A percentile compares a stretch with the other conserved stretches of the same genome.
Evolutionary conservation across 2,329 filamentous ascomycete genomes (phyloP).

Genomic region (Eutypella sp.): DNA sequence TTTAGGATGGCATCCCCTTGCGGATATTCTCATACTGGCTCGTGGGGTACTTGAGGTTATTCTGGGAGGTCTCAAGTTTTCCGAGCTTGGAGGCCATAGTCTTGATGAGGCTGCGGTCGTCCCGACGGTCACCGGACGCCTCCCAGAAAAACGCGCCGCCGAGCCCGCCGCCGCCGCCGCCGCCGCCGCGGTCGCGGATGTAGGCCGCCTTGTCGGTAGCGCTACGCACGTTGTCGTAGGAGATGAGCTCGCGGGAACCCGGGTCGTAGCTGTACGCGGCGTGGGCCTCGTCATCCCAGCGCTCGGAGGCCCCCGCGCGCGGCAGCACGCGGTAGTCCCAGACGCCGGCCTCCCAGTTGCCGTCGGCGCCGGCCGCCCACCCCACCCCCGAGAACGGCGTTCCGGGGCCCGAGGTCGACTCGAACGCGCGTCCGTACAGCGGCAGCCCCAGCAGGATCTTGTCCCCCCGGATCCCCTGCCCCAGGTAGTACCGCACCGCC

Average conservation of each 20-base stretch:
- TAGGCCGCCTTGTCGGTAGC: slow-evolving; percentile 59
- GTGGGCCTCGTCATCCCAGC: slow-evolving; percentile 50
- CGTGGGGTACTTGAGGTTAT: slow-evolving; percentile 50
- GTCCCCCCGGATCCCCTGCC: slow-evolving; percentile 48
- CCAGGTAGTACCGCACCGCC: slow-evolving; percentile 60
- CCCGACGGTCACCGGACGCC: slow-evolving; percentile 59
- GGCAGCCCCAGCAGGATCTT: slow-evolving; percentile 76
- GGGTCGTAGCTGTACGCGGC: slow-evolving; percentile 71
- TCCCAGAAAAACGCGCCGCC: slow-evolving; percentile 87
- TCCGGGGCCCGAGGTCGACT: slow-evolving; percentile 62
- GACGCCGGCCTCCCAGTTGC: slow-evolving; percentile 53
- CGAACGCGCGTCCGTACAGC: slow-evolving; percentile 74
- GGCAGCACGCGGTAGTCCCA: slow-evolving; percentile 74
- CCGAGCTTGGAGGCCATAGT: slow-evolving; percentile 44
- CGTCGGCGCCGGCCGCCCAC: slow-evolving; percentile 50
- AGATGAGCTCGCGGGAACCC: slow-evolving; percentile 56
- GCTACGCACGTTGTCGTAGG: slow-evolving; percentile 61
- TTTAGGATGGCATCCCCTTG: slow-evolving; percentile 24
- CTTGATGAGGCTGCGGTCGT: slow-evolving; percentile 52
- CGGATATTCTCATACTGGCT: slow-evolving; percentile 57
- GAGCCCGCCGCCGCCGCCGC: slow-evolving; percentile 42
- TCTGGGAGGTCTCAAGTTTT: slow-evolving; percentile 43
- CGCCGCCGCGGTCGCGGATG: slow-evolving; percentile 41
- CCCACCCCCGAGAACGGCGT: slow-evolving; percentile 59
- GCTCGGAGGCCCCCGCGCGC: slow-evolving; percentile 48